Evolutionary conservation across 768 basidiomycete species (phyloP).

Genomic region (Termitomyces sp.): DNA sequence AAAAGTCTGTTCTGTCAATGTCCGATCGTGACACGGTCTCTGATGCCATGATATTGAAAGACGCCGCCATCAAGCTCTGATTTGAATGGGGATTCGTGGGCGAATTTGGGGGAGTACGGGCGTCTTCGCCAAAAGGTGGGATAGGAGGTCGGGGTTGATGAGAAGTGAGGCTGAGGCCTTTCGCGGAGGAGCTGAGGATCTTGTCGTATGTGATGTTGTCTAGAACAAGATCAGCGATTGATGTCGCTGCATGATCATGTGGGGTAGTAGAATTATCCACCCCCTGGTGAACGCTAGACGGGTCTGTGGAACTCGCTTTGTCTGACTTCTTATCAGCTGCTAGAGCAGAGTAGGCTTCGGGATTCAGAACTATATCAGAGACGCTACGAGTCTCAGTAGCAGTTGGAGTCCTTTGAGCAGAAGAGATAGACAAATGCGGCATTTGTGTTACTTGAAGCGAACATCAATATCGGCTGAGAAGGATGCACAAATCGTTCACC

Average conservation of each 20-base stretch:
- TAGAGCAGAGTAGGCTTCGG: constrained; percentile 6
- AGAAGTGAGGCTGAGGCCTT: constrained; percentile 9
- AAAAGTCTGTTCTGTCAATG: neutral
- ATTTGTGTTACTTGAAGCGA: neutral
- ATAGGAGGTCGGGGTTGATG: neutral
- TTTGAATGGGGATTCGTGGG: constrained; percentile 2
- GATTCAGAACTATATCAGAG: constrained; percentile 12
- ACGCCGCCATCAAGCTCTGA: constrained; percentile 9
- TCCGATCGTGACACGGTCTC: neutral
- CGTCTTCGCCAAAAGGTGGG: constrained; percentile 5
- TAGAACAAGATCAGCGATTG: constrained; percentile 16
- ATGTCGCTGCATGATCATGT: constrained; percentile 5
- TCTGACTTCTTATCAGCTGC: neutral
- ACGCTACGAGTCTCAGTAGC: neutral
- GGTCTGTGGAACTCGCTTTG: neutral
- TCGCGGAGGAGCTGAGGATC: constrained; percentile 19
- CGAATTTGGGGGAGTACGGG: constrained; percentile 18
- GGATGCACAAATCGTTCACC: neutral
- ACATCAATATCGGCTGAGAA: neutral
- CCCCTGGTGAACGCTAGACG: neutral
- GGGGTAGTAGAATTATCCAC: neutral
- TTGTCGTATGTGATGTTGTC: constrained; percentile 21
- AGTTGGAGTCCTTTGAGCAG: constrained; percentile 14
- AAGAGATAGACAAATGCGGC: neutral
- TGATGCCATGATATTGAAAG: constrained; percentile 9